phyloP scores from a whole-genome alignment of 2,329 filamentous ascomycete species.

The Penicillium aurantiogriseum region DNA sequence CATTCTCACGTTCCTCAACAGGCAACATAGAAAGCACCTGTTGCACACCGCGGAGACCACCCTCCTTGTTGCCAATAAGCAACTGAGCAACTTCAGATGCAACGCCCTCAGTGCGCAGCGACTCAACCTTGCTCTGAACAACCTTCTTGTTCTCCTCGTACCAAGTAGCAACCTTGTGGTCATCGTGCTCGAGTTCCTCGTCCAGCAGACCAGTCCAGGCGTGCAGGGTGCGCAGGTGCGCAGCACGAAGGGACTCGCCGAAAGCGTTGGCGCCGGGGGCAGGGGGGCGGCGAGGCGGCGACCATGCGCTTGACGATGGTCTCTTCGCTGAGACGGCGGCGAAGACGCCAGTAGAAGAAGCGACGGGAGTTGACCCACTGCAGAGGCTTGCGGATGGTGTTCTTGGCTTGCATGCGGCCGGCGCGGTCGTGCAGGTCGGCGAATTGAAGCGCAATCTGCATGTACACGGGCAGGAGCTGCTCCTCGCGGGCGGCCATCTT shows the following conservation, averaged over 20 bases:
- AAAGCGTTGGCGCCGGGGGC: slow-evolving; percentile 36
- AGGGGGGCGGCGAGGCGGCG: slow-evolving; percentile 44
- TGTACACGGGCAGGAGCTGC: slow-evolving; percentile 85
- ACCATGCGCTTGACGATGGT: slow-evolving; percentile 90
- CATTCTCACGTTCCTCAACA: slow-evolving; percentile 80
- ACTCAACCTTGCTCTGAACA: slow-evolving; percentile 80
- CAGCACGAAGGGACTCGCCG: slow-evolving; percentile 56
- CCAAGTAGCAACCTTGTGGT: slow-evolving; percentile 85
- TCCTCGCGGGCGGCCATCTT: slow-evolving; percentile 85
- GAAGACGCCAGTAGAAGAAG: slow-evolving; percentile 99
- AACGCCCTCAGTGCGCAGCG: slow-evolving; percentile 72
- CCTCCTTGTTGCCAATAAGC: slow-evolving; percentile 64
- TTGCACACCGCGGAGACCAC: slow-evolving; percentile 79
- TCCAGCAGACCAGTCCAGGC: slow-evolving; percentile 73
- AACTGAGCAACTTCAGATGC: slow-evolving; percentile 68
- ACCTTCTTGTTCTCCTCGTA: slow-evolving; percentile 91
- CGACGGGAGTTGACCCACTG: slow-evolving; percentile 86
- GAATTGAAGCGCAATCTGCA: slow-evolving; percentile 93
- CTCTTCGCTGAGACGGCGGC: slow-evolving; percentile 94
- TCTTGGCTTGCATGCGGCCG: slow-evolving; percentile 97
- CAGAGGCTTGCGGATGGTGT: slow-evolving; percentile 78
- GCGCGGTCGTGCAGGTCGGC: slow-evolving; percentile 96
- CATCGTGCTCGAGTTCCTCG: slow-evolving; percentile 71
- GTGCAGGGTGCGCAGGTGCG: slow-evolving; percentile 71
- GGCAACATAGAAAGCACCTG: slow-evolving; percentile 84